phyloP scores from a whole-genome alignment of 108 stramenopile species.

The Cyclotella atomus region DNA sequence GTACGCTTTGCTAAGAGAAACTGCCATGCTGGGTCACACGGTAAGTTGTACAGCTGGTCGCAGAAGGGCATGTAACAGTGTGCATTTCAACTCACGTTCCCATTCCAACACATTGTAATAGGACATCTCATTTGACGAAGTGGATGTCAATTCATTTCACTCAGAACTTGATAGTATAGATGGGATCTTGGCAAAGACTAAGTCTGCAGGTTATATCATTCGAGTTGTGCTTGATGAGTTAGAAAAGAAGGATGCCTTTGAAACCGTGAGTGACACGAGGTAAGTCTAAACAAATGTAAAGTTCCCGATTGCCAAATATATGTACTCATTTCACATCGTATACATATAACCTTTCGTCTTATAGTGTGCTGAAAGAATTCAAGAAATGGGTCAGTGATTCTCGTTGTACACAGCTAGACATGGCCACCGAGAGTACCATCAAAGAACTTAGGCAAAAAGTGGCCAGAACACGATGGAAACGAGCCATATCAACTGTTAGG shows the following conservation, averaged over 20 bases:
- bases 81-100: no score
- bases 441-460: slow-evolving; percentile 7
- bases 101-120: no score
- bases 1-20: slow-evolving; percentile 6
- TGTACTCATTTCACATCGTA: not conserved
- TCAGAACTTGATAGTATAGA: not conserved
- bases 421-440: slow-evolving; percentile 3
- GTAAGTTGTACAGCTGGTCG: no score
- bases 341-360: not conserved
- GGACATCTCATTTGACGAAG: slow-evolving; percentile 12
- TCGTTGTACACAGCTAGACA: slow-evolving; percentile 3
- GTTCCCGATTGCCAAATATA: not conserved
- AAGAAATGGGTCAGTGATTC: slow-evolving; percentile 17
- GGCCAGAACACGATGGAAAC: slow-evolving; percentile 19
- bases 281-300: not conserved
- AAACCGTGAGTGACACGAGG: slow-evolving; percentile 12
- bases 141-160: slow-evolving; percentile 16
- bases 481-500: slow-evolving; percentile 14
- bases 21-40: slow-evolving; percentile 13
- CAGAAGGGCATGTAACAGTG: no score
- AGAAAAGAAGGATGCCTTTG: slow-evolving; percentile 17
- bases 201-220: slow-evolving; percentile 15
- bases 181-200: slow-evolving; percentile 15
- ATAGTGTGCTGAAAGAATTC: slow-evolving; percentile 18
- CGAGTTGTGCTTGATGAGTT: slow-evolving; percentile 20